Evolutionary conservation across 192 early-diverging fungal species (phyloP).

Genomic region (Rhizophagus sp.): DNA sequence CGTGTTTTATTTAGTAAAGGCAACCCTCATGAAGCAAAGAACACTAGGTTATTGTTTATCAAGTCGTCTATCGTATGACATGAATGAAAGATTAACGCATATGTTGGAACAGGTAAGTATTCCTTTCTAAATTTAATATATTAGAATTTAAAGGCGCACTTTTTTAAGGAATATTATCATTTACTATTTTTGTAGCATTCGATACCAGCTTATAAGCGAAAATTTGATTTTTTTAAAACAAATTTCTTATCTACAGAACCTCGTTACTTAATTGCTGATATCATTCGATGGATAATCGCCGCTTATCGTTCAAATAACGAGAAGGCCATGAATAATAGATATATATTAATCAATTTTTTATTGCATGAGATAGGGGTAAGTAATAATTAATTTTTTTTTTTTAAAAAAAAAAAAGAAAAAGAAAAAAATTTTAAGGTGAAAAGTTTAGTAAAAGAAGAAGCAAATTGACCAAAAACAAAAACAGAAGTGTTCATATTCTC

Average conservation of each 20-base stretch:
- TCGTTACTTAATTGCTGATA: neutral
- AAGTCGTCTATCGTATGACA: neutral
- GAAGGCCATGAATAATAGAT: neutral
- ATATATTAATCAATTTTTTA: neutral
- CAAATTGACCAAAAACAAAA: neutral
- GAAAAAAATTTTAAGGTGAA: too few relatives aligned
- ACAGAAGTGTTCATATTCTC: too few relatives aligned
- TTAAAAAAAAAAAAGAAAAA: neutral
- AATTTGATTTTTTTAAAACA: neutral
- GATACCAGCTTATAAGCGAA: neutral
- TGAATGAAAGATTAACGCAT: neutral
- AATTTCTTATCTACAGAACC: neutral
- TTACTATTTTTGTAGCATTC: constrained; percentile 3
- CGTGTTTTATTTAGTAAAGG: neutral
- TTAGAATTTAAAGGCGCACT: neutral
- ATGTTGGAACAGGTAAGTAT: constrained; percentile 6
- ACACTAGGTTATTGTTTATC: neutral
- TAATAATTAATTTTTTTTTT: neutral
- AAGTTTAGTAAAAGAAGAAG: too few relatives aligned
- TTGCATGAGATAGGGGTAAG: neutral
- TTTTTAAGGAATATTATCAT: neutral
- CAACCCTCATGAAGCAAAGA: neutral
- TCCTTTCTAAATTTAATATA: neutral
- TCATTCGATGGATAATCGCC: neutral
- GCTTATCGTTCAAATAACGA: neutral